phyloP scores from a whole-genome alignment of 148 eudicot genomes.

The Pouteria glomerata region DNA sequence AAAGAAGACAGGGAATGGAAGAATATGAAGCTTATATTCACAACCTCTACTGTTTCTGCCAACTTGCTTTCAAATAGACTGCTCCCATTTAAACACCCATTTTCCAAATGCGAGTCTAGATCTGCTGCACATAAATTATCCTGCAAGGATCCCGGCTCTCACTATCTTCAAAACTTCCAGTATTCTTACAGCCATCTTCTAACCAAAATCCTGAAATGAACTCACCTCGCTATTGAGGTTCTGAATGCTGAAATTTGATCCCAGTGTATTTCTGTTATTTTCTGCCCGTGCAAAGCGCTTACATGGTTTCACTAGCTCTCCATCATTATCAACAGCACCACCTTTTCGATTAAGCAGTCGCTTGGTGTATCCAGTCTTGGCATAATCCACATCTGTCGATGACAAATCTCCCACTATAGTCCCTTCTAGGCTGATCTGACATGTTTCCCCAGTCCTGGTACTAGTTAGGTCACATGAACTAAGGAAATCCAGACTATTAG shows the following conservation, averaged over 20 bases:
- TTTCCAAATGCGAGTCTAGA: slow-evolving; percentile 24
- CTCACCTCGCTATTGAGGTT: slow-evolving; percentile 48
- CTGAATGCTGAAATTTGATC: slow-evolving; percentile 25
- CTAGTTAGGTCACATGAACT: slow-evolving; percentile 26
- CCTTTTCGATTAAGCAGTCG: slow-evolving; percentile 26
- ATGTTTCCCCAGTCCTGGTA: slow-evolving; percentile 22
- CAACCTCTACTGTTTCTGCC: slow-evolving; percentile 55
- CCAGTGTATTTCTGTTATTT: slow-evolving; percentile 12
- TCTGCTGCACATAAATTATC: slow-evolving; percentile 34
- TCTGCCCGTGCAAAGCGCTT: slow-evolving; percentile 19
- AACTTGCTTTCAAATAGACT: slow-evolving; percentile 41
- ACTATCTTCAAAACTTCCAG: slow-evolving; percentile 38
- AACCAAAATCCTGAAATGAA: slow-evolving; percentile 45
- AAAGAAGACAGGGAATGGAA: no score
- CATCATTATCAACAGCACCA: slow-evolving; percentile 24
- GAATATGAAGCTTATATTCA: slow-evolving; percentile 17
- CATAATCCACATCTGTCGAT: slow-evolving; percentile 11
- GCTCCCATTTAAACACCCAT: slow-evolving; percentile 34
- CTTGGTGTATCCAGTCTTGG: slow-evolving; percentile 22
- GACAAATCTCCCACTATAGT: slow-evolving; percentile 4
- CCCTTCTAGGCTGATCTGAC: slow-evolving; percentile 12
- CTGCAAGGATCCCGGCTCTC: slow-evolving; percentile 57
- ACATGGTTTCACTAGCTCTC: slow-evolving; percentile 22
- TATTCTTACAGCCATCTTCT: slow-evolving; percentile 31
- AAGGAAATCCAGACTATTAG: slow-evolving; percentile 14